Conservation (phyloP, 805 yeast genomes). For the Teunomyces tritomae region DNA sequence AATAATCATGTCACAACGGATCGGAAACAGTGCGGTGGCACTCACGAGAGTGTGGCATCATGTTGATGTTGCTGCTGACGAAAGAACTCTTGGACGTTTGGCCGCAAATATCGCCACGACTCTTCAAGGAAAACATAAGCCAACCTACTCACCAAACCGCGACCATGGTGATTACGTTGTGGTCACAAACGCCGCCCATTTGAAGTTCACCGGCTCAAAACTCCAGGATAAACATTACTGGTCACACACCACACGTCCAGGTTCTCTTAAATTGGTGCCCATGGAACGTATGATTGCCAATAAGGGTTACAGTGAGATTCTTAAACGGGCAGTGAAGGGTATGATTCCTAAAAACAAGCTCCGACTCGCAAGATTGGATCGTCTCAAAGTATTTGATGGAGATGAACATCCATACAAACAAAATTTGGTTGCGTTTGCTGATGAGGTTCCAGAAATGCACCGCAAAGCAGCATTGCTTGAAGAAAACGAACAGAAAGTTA, state of each 20-base stretch:
- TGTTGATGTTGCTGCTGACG: slow-evolving; percentile 82
- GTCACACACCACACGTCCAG: slow-evolving; percentile 88
- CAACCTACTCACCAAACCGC: slow-evolving; percentile 64
- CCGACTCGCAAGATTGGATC: slow-evolving; percentile 72
- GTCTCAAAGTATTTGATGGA: slow-evolving; percentile 86
- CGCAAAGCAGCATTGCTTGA: slow-evolving; percentile 41
- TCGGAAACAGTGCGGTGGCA: slow-evolving; percentile 63
- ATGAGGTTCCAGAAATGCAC: slow-evolving; percentile 58
- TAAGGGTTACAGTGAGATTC: slow-evolving; percentile 84
- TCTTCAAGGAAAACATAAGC: slow-evolving; percentile 96
- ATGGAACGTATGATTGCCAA: slow-evolving; percentile 74
- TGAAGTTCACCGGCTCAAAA: slow-evolving; percentile 85
- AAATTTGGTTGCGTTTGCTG: slow-evolving; percentile 83
- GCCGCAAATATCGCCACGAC: slow-evolving; percentile 87
- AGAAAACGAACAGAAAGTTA: slow-evolving; percentile 27
- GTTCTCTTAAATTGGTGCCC: slow-evolving; percentile 77
- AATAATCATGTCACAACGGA: slow-evolving; percentile 43
- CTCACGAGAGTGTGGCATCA: slow-evolving; percentile 94
- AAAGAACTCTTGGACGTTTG: slow-evolving; percentile 84
- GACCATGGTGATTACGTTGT: slow-evolving; percentile 98
- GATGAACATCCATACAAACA: slow-evolving; percentile 82
- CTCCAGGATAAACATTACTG: slow-evolving; percentile 78
- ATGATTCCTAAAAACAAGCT: slow-evolving; percentile 93
- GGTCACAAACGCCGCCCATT: slow-evolving; percentile 82
- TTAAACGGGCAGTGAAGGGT: slow-evolving; percentile 86